Evolutionary conservation across 768 basidiomycete genomes (phyloP), one percentile per base, ranked within the genome.

Genomic region (Agaricus subrufescens): DNA sequence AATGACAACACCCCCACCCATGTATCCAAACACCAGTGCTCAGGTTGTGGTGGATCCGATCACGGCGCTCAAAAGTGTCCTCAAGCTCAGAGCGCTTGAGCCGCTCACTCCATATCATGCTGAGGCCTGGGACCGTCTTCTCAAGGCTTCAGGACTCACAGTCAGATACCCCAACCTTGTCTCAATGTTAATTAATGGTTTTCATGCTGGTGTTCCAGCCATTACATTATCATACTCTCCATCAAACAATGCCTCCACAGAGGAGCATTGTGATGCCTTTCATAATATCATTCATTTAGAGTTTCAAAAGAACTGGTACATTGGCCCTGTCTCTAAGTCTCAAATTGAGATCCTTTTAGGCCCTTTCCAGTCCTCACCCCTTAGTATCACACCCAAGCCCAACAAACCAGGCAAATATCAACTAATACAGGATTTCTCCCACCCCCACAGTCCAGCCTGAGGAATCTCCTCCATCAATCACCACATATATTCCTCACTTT

Each of bases 11-110:
- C 55, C 3, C 69, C 73, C 60, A 52, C 60, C 12, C 45, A 31
- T 31, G 31, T 3, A 2, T 40, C 61, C 29, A 47, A 52, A 0
- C 77, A 80, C 63, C 49, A 70, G 12, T 80, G 77, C 66, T 77
- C 75, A 0, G 76, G 78, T 1, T 78, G 78, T 49, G 71, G 73
- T 34, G 50, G 58, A 0, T 5, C 60, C 42, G 38, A 40, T 30
- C 75, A 80, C 47, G 70, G 78, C 29, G 76, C 79, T 63, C 64
- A 71, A 37, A 47, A 29, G 1, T 80, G 78, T 61, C 64, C 70
- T 73, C 65, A 53, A 50, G 67, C 65, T 12, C 65, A 70, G 70
- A 66, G 59, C 23, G 49, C 52, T 3, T 61, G 57, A 64, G 0
- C 63, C 69, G 0, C 43, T 58, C 42, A 72, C 74, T 0, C 75